These are phyloP conservation scores for Pulveroboletus sp. DNA, from an alignment of 768 basidiomycete genomes.

Conservation along the genomic window DNA sequence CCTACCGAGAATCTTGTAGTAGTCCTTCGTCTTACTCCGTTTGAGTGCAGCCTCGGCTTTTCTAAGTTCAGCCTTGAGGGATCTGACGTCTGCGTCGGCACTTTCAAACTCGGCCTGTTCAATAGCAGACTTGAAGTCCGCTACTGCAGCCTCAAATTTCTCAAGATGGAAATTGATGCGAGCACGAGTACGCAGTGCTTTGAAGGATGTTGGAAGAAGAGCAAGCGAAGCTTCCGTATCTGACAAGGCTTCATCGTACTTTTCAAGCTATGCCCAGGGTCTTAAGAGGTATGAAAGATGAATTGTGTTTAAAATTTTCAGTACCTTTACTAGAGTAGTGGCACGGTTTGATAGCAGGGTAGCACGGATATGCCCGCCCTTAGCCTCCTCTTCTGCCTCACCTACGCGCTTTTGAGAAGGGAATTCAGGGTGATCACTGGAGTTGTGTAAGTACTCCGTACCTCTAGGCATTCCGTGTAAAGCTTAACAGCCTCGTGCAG, in stretches of 20 bases:
- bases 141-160: slow-evolving; percentile 63
- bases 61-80: slow-evolving; percentile 61
- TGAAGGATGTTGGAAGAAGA: slow-evolving; percentile 66
- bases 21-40: slow-evolving; percentile 87
- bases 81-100: slow-evolving; percentile 56
- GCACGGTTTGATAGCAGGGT: slow-evolving; percentile 81
- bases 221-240: slow-evolving; percentile 67
- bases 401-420: slow-evolving; percentile 53
- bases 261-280: slow-evolving; percentile 45
- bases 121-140: slow-evolving; percentile 76
- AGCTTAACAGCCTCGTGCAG: slow-evolving; percentile 59
- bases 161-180: slow-evolving; percentile 73
- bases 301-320: background rate
- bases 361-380: slow-evolving; percentile 77
- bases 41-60: slow-evolving; percentile 81
- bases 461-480: slow-evolving; percentile 71
- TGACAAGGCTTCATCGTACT: slow-evolving; percentile 60
- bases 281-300: slow-evolving; percentile 1
- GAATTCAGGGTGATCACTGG: background rate
- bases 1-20: slow-evolving; percentile 69
- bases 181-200: slow-evolving; percentile 82
- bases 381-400: slow-evolving; percentile 60
- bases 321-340: slow-evolving; percentile 71
- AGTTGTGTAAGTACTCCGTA: slow-evolving; percentile 25
- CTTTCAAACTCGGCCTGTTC: slow-evolving; percentile 66